Evolutionary conservation across 768 basidiomycete species (phyloP), one percentile per base, ranked within the genome.

Genomic region (Pisolithus sp.): DNA sequence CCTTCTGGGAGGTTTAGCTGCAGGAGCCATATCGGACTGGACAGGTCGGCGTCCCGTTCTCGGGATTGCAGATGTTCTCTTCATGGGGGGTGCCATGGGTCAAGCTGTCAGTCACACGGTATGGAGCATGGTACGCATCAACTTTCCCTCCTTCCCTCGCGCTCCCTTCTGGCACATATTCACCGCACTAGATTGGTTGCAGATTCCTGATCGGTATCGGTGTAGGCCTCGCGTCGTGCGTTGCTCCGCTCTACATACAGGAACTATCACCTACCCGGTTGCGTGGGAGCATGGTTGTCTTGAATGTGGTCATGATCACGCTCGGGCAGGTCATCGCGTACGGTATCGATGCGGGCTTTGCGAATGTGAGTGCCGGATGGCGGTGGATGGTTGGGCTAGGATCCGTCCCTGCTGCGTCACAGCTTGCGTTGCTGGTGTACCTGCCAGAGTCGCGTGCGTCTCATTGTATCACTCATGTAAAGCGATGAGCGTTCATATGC

Each of bases 351-450:
- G 83, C 84, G 21, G 84, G 77, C 2, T 86, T 86, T 57, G 77
- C 73, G 52, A 76, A 77, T 51, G 67, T 78, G 48, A 66, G 67
- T 30, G 68, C 75, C 3, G 89, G 89, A 2, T 93, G 89, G 89
- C 71, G 89, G 48, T 91, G 81, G 81, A 87, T 90, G 85, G 85
- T 88, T 15, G 89, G 86, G 4, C 69, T 91, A 2, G 86, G 89
- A 13, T 79, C 79, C 2, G 71, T 86, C 2, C 86, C 86, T 1
- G 82, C 86, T 1, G 82, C 67, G 3, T 51, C 89, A 5, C 88
- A 90, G 60, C 71, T 83, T 36, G 41, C 76, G 3, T 68, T 82
- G 49, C 61, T 90, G 47, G 71, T 80, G 50, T 81, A 85, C 62
- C 71, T 90, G 4, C 89, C 89, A 2, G 89, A 92, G 67, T 85